Evolutionary conservation across 345 rosid genomes (phyloP).

Genomic region (Syzygium aromaticum): DNA sequence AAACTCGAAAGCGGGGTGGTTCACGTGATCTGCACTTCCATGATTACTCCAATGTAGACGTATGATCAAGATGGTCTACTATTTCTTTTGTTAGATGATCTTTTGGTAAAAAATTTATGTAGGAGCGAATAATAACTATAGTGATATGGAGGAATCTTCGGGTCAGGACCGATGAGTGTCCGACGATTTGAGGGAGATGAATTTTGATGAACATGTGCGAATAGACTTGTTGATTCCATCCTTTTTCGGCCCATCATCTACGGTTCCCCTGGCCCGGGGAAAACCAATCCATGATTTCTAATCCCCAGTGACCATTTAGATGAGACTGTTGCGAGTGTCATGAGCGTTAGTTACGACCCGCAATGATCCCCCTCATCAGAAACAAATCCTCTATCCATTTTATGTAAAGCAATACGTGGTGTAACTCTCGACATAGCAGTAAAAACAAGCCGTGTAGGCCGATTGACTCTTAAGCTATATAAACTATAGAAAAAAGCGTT

Average conservation of each 20-base stretch:
- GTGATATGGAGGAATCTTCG: not conserved
- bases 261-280: not conserved
- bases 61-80: not conserved
- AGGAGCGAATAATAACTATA: not conserved
- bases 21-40: not conserved
- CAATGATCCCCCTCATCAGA: not conserved
- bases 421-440: too few relatives aligned
- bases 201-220: not conserved
- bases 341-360: not conserved
- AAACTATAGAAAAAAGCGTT: too few relatives aligned
- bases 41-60: not conserved
- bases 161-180: not conserved
- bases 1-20: not conserved
- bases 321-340: not conserved
- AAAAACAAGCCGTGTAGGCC: too few relatives aligned
- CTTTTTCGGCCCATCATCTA: not conserved
- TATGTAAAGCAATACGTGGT: too few relatives aligned
- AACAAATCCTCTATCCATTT: too few relatives aligned
- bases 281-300: not conserved
- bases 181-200: not conserved
- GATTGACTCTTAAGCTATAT: too few relatives aligned
- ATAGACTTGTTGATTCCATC: not conserved
- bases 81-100: not conserved
- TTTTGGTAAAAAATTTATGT: not conserved
- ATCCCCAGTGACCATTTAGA: not conserved